Conservation (phyloP, 2,329 filamentous ascomycete genomes). For the Hypoxylon sp. region DNA sequence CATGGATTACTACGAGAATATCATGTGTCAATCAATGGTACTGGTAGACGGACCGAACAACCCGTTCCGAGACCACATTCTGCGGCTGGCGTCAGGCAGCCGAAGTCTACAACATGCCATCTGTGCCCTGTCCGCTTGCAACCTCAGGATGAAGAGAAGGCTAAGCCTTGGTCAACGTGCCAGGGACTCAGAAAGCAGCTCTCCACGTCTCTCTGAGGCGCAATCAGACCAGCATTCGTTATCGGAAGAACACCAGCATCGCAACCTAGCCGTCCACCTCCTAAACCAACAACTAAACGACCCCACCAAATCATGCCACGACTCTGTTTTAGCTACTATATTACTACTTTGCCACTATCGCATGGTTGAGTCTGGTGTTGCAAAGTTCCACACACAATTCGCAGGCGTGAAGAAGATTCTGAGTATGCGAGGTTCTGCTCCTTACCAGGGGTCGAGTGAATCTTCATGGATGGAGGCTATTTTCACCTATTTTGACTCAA, state of each 20-base stretch:
- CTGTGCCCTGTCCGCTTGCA: conserved; percentile 89
- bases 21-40: conserved; percentile 92
- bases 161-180: conserved; percentile 72
- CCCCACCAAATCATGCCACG: conserved; percentile 80
- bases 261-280: conserved; percentile 82
- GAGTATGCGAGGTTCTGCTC: conserved; percentile 75
- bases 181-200: conserved; percentile 65
- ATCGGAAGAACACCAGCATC: conserved; percentile 87
- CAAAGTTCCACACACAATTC: conserved; percentile 93
- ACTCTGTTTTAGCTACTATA: conserved; percentile 89
- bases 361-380: conserved; percentile 92
- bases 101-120: conserved; percentile 92
- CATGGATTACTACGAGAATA: conserved; percentile 93
- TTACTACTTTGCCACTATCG: conserved; percentile 92
- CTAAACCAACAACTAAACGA: conserved; percentile 89
- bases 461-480: conserved; percentile 92
- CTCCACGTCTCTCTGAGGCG: conserved; percentile 63
- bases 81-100: conserved; percentile 82
- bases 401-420: conserved; percentile 93
- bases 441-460: conserved; percentile 71
- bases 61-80: conserved; percentile 86
- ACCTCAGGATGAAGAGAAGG: conserved; percentile 86
- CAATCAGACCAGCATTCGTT: conserved; percentile 74
- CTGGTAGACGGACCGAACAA: conserved; percentile 90
- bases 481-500: conserved; percentile 95